Percentiles rank a stretch among this genome's conserved stretches.
Evolutionary conservation across 2,329 filamentous ascomycete species (phyloP).

Genomic region (Penicillium griseofulvum): DNA sequence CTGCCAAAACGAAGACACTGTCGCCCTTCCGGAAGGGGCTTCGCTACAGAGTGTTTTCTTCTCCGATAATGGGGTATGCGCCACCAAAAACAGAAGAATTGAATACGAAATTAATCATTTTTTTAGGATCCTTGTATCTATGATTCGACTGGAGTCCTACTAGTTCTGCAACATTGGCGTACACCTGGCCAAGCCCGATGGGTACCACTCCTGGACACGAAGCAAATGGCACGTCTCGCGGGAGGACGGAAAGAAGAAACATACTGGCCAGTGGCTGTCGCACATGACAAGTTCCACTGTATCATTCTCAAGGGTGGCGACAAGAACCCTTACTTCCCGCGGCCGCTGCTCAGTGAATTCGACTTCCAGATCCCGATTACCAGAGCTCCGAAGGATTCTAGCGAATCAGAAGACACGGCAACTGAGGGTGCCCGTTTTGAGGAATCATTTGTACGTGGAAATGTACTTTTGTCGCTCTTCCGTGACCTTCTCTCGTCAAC

Average conservation of each 20-base stretch:
- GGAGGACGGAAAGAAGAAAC: slow-evolving; percentile 81
- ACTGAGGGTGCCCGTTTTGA: slow-evolving; percentile 59
- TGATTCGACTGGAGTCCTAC: slow-evolving; percentile 82
- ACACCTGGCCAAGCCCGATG: slow-evolving; percentile 79
- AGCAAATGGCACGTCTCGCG: slow-evolving; percentile 73
- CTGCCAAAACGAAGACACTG: slow-evolving; percentile 90
- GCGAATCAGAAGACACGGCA: slow-evolving; percentile 40
- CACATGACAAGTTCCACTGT: slow-evolving; percentile 90
- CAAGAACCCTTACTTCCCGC: slow-evolving; percentile 87
- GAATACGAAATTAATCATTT: slow-evolving; percentile 8
- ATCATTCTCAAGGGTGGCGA: slow-evolving; percentile 98
- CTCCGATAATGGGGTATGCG: slow-evolving; percentile 76
- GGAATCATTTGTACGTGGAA: slow-evolving; percentile 75
- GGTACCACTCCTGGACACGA: slow-evolving; percentile 91
- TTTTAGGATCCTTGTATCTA: slow-evolving; percentile 88
- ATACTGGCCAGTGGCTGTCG: slow-evolving; percentile 95
- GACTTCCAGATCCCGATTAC: slow-evolving; percentile 82
- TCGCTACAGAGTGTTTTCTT: slow-evolving; percentile 84
- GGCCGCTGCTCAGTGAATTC: slow-evolving; percentile 87
- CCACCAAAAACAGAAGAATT: neutral
- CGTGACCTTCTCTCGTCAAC: slow-evolving; percentile 71
- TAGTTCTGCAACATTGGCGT: slow-evolving; percentile 89
- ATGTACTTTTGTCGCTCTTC: slow-evolving; percentile 69
- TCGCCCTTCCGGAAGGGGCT: slow-evolving; percentile 74
- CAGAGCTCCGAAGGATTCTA: slow-evolving; percentile 46